Evolutionary conservation across 768 basidiomycete genomes (phyloP).

Genomic region (Suillus spraguei): DNA sequence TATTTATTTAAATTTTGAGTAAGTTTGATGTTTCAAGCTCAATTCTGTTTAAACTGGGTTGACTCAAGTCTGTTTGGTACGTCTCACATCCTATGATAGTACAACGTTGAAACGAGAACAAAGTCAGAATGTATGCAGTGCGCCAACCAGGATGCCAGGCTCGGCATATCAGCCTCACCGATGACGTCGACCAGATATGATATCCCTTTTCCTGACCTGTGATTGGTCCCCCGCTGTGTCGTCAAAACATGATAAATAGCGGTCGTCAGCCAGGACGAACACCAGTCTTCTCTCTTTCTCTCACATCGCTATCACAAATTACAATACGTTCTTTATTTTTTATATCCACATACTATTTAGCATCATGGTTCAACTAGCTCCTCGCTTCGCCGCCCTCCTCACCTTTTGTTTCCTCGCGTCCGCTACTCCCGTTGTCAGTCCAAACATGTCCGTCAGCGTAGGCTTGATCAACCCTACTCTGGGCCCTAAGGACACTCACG

Average conservation of each 20-base stretch:
- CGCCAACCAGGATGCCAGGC: neutral
- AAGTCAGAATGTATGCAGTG: neutral
- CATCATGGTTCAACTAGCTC: constrained; percentile 31
- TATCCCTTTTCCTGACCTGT: neutral
- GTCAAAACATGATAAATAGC: constrained; percentile 26
- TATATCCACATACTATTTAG: constrained; percentile 27
- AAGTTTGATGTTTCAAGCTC: no score
- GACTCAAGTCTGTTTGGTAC: no score
- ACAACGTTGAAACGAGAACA: no score
- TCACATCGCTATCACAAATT: constrained; percentile 13
- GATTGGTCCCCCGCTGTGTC: neutral
- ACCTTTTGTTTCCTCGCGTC: constrained; percentile 28
- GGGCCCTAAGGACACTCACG: neutral
- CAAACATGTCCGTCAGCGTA: neutral
- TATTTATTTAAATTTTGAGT: no score
- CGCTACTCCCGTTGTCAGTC: constrained; percentile 11
- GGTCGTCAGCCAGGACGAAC: neutral
- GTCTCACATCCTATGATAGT: no score
- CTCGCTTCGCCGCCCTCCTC: constrained; percentile 32
- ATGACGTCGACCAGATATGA: constrained; percentile 12
- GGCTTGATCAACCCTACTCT: neutral
- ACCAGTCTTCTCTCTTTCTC: constrained; percentile 12
- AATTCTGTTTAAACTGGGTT: no score
- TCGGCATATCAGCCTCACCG: constrained; percentile 8
- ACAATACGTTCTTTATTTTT: constrained; percentile 23